phyloP scores from a whole-genome alignment of 495 filamentous ascomycete genomes.

The Rhypophila decipiens region DNA sequence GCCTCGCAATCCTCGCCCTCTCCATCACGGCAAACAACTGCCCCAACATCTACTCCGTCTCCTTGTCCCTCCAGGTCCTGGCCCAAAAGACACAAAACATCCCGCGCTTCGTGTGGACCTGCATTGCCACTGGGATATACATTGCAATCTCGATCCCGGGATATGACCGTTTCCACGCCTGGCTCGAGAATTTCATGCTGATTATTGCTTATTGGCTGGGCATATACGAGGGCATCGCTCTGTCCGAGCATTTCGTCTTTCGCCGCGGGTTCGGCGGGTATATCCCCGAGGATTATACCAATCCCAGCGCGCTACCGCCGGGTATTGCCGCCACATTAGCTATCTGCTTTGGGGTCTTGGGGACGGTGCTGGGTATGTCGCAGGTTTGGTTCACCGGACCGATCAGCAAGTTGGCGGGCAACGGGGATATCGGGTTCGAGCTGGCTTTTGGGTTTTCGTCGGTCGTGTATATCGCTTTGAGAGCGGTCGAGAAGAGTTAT shows the following conservation, averaged over 20 bases:
- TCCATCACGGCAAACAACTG: constrained; percentile 81
- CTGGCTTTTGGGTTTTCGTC: constrained; percentile 54
- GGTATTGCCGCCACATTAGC: constrained; percentile 65
- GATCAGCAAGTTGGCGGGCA: constrained; percentile 58
- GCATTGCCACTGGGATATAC: constrained; percentile 61
- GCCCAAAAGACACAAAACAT: constrained; percentile 57
- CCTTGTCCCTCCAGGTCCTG: constrained; percentile 67
- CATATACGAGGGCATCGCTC: constrained; percentile 68
- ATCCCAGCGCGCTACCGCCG: constrained; percentile 54
- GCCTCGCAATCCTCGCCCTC: constrained; percentile 70
- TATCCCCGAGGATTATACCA: constrained; percentile 52
- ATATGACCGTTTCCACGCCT: constrained; percentile 63
- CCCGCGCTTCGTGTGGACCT: constrained; percentile 72
- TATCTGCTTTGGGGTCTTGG: constrained; percentile 63
- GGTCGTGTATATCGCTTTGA: constrained; percentile 38
- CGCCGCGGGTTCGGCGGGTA: constrained; percentile 61
- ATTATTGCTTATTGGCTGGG: constrained; percentile 79
- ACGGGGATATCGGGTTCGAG: constrained; percentile 67
- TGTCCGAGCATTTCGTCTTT: constrained; percentile 75
- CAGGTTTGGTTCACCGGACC: constrained; percentile 72
- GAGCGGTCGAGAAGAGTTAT: constrained; percentile 48
- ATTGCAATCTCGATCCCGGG: constrained; percentile 73
- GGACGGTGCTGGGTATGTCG: constrained; percentile 71
- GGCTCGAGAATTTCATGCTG: constrained; percentile 75
- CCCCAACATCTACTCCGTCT: constrained; percentile 84